Base-by-base conservation (phyloP, 306 rosid genomes). In the Medicago ruthenica region DNA sequence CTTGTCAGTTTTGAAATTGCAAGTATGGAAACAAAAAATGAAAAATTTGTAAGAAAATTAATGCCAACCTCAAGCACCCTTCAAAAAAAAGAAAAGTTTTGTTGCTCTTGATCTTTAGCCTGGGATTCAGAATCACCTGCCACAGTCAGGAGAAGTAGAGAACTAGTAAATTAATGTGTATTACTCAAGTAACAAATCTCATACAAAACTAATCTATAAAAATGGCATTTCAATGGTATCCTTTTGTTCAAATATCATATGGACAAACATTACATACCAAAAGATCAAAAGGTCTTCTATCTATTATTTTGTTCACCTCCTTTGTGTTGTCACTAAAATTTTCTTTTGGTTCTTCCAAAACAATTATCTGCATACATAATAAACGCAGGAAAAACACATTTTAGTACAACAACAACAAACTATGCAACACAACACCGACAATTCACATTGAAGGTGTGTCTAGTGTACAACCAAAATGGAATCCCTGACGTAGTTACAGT, bases 61-160 rank as follows among this genome's bases (percentile, higher is more conserved):
- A 71, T 53, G 75, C n/a, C 40, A 73, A 93, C 98, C 98, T 93
- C 73, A 93, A 84, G 80, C 98, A 93, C 45, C 97, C 98, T 89
- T 93, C 93, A 75, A 91, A 93, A 76, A 89, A 93, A 4, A 89
- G 68, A 4, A 96, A 97, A 70, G 92, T 89, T 82, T 73, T 87
- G 76, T 88, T 83, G 85, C 88, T 88, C 61, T 53, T 93, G 83
- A 85, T 89, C 85, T 85, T 77, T 21, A 91, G 89, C 82, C 78
- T 83, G 50, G 98, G 97, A 76, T 91, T 93, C 21, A 91, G 12
- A 62, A 93, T 86, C 53, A 89, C 97, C 98, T 89, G 90, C 62
- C 76, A 75, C 91, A 22, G 15, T 58, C 37, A 83, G 27, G 27
- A 24, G 27, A 24, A 24, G 27, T 24, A 82, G 68, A 62, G 20